Evolutionary conservation across 2,329 filamentous ascomycete species (phyloP), one percentile per base, ranked within the genome.

Genomic region (Parafenestella ontariensis): DNA sequence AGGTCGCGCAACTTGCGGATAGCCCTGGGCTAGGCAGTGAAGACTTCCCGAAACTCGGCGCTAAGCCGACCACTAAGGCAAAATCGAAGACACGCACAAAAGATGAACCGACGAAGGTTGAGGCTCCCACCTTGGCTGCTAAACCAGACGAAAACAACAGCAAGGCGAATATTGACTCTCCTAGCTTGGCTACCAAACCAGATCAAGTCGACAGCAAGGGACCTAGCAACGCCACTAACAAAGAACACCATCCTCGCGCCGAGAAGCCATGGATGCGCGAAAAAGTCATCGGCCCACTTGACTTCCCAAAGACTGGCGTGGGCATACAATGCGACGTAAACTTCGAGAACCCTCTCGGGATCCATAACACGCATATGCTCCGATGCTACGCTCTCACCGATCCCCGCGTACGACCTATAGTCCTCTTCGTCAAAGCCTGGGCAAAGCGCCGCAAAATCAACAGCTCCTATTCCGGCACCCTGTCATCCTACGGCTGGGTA

Each of bases 291-390:
- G 80, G 80, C 0, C 79, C 79, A 10, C 83, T 96, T 2, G 91
- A 95, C 72, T 94, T 94, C 53, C 90, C 90, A 5, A 91, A 91
- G 68, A 79, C 81, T 8, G 88, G 88, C 3, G 85, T 89, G 24
- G 92, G 92, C n/a, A 90, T 94, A 13, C 90, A 93, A 71, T 95
- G 91, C 71, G 92, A 96, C 70, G 91, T 97, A 80, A 96, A 96
- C 74, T 96, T 96, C 71, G 89, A 89, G 1, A 92, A 92, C 17
- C 87, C 90, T 40, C 84, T 96, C 3, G 92, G 89, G 1, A 81
- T 96, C 3, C 89, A 95, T 61, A 96, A 96, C 73, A 96, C 92
- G 0, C 79, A 86, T 29, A 85, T 97, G 34, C 83, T 97, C 26
- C 87, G 90, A 34, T 94, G 91, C 73, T 97, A 97, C 76, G 89